Evolutionary conservation across 1,284 basidiomycete species (phyloP), one percentile per base, ranked within the genome.

Genomic region (Leccinum pachyderme): DNA sequence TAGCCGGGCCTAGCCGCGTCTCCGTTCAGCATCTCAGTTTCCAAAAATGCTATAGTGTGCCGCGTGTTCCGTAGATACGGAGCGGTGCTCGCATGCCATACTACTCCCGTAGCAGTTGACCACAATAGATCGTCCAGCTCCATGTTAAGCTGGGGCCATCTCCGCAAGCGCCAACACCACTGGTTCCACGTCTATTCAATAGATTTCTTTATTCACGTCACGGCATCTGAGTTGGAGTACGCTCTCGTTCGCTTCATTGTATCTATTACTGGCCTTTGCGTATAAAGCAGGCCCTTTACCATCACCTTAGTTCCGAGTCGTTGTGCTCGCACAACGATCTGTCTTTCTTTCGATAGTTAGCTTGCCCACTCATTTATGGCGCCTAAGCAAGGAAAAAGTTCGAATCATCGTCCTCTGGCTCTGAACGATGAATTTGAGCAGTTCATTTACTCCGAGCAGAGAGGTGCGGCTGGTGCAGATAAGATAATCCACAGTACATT

Each of bases 381-480:
- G 7, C 22, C 13, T 25, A 25, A 15, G 7, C 11, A 43, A 28
- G 24, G 37, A 1, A 39, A n/a, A 22, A 24, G 11, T 43, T 5
- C 13, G 22, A 37, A 7, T 35, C 53, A 27, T 48, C 49, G 2
- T 44, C 41, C 39, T n/a, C 33, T n/a, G 39, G 22, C 3, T 24
- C 18, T 24, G 11, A 24, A 37, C 1, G n/a, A 8, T n/a, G 8
- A 7, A 9, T 37, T 37, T 9, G n/a, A 9, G 8, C n/a, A n/a
- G n/a, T 37, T 37, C 35, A 12, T 13, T 50, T 51, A 6, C 18
- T 18, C 64, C 54, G 11, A 39, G 63, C 1, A 85, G 61, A 61
- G 86, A 86, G 6, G 64, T 59, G 47, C 75, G 72, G 53, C 69
- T 81, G 5, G 81, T 75, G 53, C 77, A 76, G 59, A 87, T 76